Evolutionary conservation across 495 filamentous ascomycete species (phyloP), one percentile per base, ranked within the genome.

Genomic region (Podospora tetraspora): DNA sequence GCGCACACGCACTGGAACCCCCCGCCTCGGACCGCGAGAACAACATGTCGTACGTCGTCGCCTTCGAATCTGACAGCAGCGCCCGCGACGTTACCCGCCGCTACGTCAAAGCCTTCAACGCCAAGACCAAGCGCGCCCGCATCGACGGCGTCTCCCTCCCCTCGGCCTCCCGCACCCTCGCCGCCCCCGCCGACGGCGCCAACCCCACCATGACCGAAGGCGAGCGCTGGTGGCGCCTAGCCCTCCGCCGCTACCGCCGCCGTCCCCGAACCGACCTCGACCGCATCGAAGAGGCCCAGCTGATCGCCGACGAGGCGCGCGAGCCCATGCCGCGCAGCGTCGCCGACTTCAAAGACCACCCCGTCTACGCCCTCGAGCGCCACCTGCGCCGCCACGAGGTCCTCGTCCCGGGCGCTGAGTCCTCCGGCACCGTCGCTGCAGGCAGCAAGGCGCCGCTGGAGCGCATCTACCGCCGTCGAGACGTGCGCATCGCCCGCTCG

Each of bases 281-380:
- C 71, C 89, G 92, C 76, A 85, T 95, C 25, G 95, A 99, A 74
- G 83, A 90, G 30, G 88, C 83, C 11, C 93, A 96, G 71, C 79
- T 99, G 4, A 83, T 86, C 0, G 83, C 85, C 8, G 86, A 85
- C 67, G 89, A 92, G 66, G 87, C 88, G 0, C 81, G 83, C 12
- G 95, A 99, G 73, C 90, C 91, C 5, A 93, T 99, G 88, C 95
- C 95, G 6, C 86, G 88, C 59, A 97, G 93, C 70, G 86, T 97
- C 21, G 86, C 88, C 59, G 94, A 98, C 73, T 96, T 97, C 79
- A 97, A 96, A 75, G 88, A 91, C 71, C 95, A 99, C 77, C 96
- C 96, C 0, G 79, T 92, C 59, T 97, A 94, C 73, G 93, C 91
- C 2, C 84, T 99, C 0, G 91, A 97, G 71, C 84, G 96, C 59